A percentile compares a stretch with the other conserved stretches of the same genome.
Evolutionary conservation across 1,284 basidiomycete species (phyloP).

Genomic region (Cryptococcus sp.): DNA sequence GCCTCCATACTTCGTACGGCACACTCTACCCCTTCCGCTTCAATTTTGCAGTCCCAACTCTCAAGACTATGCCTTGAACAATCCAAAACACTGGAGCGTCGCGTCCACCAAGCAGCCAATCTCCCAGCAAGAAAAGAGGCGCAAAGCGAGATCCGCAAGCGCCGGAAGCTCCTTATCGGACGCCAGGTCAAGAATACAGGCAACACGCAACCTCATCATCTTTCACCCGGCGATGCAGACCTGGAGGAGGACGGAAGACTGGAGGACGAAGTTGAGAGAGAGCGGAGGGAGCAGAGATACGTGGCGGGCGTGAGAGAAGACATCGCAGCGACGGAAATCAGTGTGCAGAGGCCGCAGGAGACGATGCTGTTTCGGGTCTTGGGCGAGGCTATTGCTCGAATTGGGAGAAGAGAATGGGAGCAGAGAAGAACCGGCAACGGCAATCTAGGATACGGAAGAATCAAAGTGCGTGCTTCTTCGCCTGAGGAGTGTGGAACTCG

Average conservation of each 20-base stretch:
- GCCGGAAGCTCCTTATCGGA: background rate
- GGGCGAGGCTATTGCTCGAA: background rate
- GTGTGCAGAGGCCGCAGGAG: background rate
- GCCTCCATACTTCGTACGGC: background rate
- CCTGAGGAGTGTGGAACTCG: background rate
- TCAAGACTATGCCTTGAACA: background rate
- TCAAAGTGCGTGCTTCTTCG: background rate
- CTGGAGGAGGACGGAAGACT: background rate
- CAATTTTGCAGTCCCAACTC: background rate
- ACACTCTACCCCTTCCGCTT: slow-evolving; percentile 3
- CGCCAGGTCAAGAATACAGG: background rate
- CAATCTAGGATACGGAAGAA: background rate
- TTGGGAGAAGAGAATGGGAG: slow-evolving; percentile 1
- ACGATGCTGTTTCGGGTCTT: slow-evolving; percentile 1
- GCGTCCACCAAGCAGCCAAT: background rate
- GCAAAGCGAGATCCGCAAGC: background rate
- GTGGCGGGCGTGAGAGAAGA: background rate
- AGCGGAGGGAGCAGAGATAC: background rate
- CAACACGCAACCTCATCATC: background rate
- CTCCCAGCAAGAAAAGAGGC: background rate
- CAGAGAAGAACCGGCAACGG: background rate
- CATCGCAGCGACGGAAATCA: background rate
- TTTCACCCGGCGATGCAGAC: background rate
- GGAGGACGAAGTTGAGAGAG: background rate
- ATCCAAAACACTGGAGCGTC: background rate